These are phyloP conservation scores for Globisporangium spinosum DNA, from an alignment of 352 stramenopile genomes.

Conservation along the genomic window DNA sequence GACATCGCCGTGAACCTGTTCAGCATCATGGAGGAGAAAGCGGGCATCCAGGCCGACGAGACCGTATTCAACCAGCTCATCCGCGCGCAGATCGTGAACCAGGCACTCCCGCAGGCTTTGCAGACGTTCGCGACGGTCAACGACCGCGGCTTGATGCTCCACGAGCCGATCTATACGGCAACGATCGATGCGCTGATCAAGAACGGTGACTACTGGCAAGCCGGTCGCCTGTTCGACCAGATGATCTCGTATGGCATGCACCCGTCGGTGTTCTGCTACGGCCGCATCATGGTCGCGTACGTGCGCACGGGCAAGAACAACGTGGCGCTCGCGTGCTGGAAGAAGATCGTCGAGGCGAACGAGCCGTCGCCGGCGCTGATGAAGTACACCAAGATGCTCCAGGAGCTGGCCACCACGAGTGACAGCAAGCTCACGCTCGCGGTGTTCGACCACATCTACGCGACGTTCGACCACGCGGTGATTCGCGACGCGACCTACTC, in stretches of 20 bases:
- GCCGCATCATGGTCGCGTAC: conserved; percentile 74
- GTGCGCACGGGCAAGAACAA: conserved; percentile 63
- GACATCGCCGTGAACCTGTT: conserved; percentile 61
- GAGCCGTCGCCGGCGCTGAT: conserved; percentile 34
- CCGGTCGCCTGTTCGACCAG: conserved; percentile 63
- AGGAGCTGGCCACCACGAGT: conserved; percentile 52
- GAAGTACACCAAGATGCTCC: conserved; percentile 67
- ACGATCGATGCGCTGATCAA: conserved; percentile 69
- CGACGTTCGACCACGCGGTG: conserved; percentile 33
- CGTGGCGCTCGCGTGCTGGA: conserved; percentile 63
- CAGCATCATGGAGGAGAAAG: conserved; percentile 58
- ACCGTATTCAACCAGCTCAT: conserved; percentile 71
- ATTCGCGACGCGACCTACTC: conserved; percentile 61
- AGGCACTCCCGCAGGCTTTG: conserved; percentile 58
- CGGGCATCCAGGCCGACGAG: conserved; percentile 36
- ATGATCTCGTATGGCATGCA: conserved; percentile 63
- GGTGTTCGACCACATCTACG: conserved; percentile 64
- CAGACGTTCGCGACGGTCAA: conserved; percentile 64
- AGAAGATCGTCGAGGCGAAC: conserved; percentile 53
- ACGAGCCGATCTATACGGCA: conserved; percentile 72
- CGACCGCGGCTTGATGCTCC: conserved; percentile 44
- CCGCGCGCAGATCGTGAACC: conserved; percentile 71
- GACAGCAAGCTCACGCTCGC: conserved; percentile 55
- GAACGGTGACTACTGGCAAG: conserved; percentile 60
- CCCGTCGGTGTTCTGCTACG: conserved; percentile 70